Conservation (phyloP, 106 monocot genomes). For the Dendrobium catenatum region DNA sequence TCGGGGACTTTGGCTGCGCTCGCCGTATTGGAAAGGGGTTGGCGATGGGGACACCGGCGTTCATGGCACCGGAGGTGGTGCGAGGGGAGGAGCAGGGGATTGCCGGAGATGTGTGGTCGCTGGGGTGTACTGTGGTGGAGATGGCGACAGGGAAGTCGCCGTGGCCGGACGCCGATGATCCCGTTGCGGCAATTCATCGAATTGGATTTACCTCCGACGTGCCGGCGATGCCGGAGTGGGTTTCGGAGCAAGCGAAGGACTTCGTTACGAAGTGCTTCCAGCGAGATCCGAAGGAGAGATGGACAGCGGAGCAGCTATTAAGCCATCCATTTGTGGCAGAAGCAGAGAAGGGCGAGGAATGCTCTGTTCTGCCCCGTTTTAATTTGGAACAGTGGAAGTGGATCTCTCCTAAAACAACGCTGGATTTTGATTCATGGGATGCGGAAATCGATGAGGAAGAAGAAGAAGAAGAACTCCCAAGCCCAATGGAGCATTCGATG, state of each 20-base stretch:
- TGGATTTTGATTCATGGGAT: not conserved
- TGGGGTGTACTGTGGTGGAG: slow-evolving; percentile 62
- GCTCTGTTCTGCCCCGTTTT: no score
- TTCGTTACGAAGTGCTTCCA: slow-evolving; percentile 49
- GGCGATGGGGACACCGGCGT: slow-evolving; percentile 47
- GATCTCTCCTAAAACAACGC: not conserved
- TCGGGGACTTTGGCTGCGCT: slow-evolving; percentile 28
- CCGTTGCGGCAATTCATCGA: not conserved
- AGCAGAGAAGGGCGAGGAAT: not conserved
- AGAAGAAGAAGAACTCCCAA: not conserved
- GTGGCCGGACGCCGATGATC: slow-evolving; percentile 21
- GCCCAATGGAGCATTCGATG: not conserved
- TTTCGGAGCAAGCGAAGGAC: slow-evolving; percentile 37
- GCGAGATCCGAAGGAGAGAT: slow-evolving; percentile 35
- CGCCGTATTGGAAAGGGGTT: not conserved
- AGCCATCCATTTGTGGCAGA: slow-evolving; percentile 35
- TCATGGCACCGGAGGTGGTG: slow-evolving; percentile 78
- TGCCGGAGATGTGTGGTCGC: slow-evolving; percentile 60
- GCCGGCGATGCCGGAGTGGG: slow-evolving; percentile 30
- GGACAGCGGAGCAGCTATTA: slow-evolving; percentile 34
- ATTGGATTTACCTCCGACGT: slow-evolving; percentile 29
- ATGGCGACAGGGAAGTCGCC: slow-evolving; percentile 49
- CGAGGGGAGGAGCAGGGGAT: slow-evolving; percentile 49
- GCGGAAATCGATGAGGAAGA: not conserved
- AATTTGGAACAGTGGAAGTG: not conserved